Percentiles rank a stretch among this genome's conserved stretches.
Conservation (phyloP, 2,329 filamentous ascomycete genomes). For the Didymella arachidicola region DNA sequence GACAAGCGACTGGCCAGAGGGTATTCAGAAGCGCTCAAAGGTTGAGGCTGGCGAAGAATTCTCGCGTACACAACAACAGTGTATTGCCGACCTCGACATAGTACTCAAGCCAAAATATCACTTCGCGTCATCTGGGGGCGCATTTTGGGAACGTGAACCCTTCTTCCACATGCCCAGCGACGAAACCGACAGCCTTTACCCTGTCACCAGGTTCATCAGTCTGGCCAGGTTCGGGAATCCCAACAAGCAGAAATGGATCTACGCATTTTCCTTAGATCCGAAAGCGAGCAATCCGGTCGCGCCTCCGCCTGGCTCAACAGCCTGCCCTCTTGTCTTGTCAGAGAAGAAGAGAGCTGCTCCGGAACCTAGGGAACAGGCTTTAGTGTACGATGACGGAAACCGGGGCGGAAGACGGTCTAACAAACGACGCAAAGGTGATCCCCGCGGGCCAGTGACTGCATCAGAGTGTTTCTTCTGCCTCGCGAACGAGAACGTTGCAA, state of each 20-base stretch:
- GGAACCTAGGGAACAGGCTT: conserved; percentile 43
- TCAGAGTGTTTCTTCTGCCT: conserved; percentile 95
- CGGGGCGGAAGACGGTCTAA: conserved; percentile 49
- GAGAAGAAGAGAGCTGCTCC: conserved; percentile 66
- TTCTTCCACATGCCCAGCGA: conserved; percentile 74
- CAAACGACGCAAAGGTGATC: conserved; percentile 50
- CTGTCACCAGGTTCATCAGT: conserved; percentile 88
- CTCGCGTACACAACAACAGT: conserved; percentile 65
- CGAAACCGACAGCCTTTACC: conserved; percentile 60
- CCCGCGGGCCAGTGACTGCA: conserved; percentile 57
- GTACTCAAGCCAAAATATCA: conserved; percentile 91
- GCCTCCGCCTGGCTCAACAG: conserved; percentile 75
- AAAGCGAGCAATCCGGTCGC: conserved; percentile 66
- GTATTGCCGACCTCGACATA: conserved; percentile 79
- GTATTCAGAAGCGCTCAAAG: conserved; percentile 73
- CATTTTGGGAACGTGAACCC: conserved; percentile 90
- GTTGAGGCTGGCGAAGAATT: conserved; percentile 64
- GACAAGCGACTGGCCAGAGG: conserved; percentile 84
- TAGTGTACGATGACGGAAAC: conserved; percentile 48
- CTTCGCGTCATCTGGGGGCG: conserved; percentile 73
- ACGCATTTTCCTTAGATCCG: conserved; percentile 71
- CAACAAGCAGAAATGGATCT: conserved; percentile 80
- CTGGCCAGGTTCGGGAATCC: conserved; percentile 79
- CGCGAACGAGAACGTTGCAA: conserved; percentile 81
- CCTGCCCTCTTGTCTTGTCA: conserved; percentile 71